phyloP scores from a whole-genome alignment of 495 filamentous ascomycete genomes.

The Chaetomium fimeti region DNA sequence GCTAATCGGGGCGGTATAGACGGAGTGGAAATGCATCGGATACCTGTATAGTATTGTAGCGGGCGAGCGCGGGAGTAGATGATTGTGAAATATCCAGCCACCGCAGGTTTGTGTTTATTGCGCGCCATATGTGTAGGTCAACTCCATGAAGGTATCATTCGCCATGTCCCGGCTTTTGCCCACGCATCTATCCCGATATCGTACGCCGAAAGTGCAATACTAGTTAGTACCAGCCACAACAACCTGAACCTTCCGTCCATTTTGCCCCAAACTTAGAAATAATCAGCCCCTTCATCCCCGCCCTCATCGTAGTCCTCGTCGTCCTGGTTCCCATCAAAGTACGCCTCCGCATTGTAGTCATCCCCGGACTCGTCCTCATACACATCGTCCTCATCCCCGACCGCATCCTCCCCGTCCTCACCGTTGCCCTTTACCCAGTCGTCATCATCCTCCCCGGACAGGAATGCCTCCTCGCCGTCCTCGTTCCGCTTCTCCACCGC shows the following conservation, averaged over 20 bases:
- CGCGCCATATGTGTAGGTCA: neutral
- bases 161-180: neutral
- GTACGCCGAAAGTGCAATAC: slow-evolving; percentile 15
- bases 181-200: neutral
- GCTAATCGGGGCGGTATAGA: slow-evolving; percentile 12
- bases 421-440: slow-evolving; percentile 42
- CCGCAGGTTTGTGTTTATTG: neutral
- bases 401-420: slow-evolving; percentile 39
- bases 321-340: slow-evolving; percentile 53
- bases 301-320: slow-evolving; percentile 52
- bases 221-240: neutral
- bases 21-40: neutral
- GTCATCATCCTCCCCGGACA: slow-evolving; percentile 46
- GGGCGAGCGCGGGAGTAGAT: neutral
- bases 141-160: slow-evolving; percentile 27
- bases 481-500: slow-evolving; percentile 41
- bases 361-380: slow-evolving; percentile 51
- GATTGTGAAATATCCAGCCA: slow-evolving; percentile 4
- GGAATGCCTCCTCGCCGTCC: slow-evolving; percentile 39
- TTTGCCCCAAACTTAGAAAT: slow-evolving; percentile 8
- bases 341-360: slow-evolving; percentile 56
- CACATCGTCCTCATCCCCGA: slow-evolving; percentile 45
- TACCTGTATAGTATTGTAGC: slow-evolving; percentile 9
- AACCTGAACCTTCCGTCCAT: neutral
- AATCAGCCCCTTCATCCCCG: slow-evolving; percentile 42